Conservation (phyloP, 495 filamentous ascomycete genomes). For the Cercophora scortea region DNA sequence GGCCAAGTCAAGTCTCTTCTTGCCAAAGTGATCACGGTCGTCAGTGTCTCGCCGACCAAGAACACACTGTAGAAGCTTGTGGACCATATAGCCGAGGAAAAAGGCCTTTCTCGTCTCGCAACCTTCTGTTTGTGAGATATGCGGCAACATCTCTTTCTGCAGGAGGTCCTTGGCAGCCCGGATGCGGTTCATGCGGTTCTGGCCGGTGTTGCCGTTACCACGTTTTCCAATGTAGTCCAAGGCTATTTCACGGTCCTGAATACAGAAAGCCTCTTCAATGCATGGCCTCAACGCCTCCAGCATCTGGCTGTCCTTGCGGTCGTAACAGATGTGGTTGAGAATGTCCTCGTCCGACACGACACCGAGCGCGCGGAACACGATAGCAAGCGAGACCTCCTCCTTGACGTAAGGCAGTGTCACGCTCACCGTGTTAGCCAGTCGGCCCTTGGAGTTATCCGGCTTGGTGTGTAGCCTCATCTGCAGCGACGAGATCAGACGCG, state of each 20-base stretch:
- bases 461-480: conserved; percentile 81
- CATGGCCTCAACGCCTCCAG: conserved; percentile 94
- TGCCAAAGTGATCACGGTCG: conserved; percentile 97
- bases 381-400: conserved; percentile 82
- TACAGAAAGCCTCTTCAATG: conserved; percentile 91
- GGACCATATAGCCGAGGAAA: conserved; percentile 98
- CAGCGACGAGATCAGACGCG: conserved; percentile 82
- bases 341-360: conserved; percentile 98
- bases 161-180: conserved; percentile 86
- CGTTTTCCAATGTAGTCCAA: conserved; percentile 94
- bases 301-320: conserved; percentile 91
- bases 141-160: conserved; percentile 92
- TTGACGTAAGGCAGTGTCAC: conserved; percentile 90
- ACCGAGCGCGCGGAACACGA: conserved; percentile 92
- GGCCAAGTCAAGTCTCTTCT: conserved; percentile 94
- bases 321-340: conserved; percentile 93
- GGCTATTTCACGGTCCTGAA: conserved; percentile 93
- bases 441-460: conserved; percentile 66
- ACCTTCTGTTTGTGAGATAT: conserved; percentile 94
- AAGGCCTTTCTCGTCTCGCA: conserved; percentile 96
- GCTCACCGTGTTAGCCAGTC: conserved; percentile 79
- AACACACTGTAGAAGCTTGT: conserved; percentile 83
- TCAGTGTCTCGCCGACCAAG: conserved; percentile 87
- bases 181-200: conserved; percentile 80
- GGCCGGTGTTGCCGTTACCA: conserved; percentile 52